Evolutionary conservation across 805 yeast genomes (phyloP), one percentile per base, ranked within the genome.

Genomic region (Candida ortonii): DNA sequence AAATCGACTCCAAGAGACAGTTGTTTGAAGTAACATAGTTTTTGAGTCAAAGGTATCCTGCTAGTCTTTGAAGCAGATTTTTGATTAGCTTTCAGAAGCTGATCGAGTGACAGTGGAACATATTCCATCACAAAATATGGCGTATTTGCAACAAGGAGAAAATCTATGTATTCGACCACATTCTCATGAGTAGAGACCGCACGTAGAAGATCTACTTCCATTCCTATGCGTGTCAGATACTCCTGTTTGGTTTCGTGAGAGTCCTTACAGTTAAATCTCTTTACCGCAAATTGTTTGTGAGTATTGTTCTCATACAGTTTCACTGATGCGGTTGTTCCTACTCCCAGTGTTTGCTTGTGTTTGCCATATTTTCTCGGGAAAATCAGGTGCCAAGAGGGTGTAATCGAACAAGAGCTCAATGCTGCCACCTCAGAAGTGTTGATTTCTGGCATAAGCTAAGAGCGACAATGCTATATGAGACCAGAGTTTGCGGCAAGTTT

Each of bases 231-330:
- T 2, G 33, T 44, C 9, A 49, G 45, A 42, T 67, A 71, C 31
- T 69, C 76, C n/a, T 41, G 25, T 22, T 55, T 57, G 3, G 64
- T 38, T 44, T 73, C 76, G 36, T 61, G 46, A 5, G 39, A 35
- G 34, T 73, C 79, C 32, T 51, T 58, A 3, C 54, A 39, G 21
- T 57, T 59, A 51, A 70, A 73, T 1, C 57, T 55, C 49, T 78
- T 77, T 3, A 76, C 59, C 0, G 78, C 83, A 39, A 35, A 55
- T 1, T 23, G 19, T 4, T 34, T 22, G 6, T 41, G 36, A 0
- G 44, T 28, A 3, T 28, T 14, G 34, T 25, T 33, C 6, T 22
- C 23, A 27, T 52, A 41, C 12, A 43, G 24, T 3, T 12, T 11
- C 9, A 51, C 53, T 5, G 33, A 25, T 7, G 43, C 44, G 3